Evolutionary conservation across 768 basidiomycete genomes (phyloP).

Genomic region (Phaffia tasmanica): DNA sequence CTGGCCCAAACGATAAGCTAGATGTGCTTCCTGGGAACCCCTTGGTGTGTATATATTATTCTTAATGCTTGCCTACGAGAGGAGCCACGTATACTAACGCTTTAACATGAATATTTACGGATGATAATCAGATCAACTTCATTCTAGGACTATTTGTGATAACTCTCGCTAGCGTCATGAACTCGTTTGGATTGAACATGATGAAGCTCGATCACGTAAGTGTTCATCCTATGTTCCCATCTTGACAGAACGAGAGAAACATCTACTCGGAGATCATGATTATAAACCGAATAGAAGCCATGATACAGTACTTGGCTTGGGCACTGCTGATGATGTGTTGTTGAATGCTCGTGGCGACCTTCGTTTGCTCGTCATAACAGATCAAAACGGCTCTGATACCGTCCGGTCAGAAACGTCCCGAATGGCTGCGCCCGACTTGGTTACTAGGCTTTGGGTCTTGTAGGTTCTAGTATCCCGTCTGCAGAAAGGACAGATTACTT

Average conservation of each 20-base stretch:
- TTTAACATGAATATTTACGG: no score
- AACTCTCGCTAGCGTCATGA: slow-evolving; percentile 9
- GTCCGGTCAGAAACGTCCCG: slow-evolving; percentile 1
- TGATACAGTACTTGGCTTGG: not conserved
- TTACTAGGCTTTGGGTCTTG: slow-evolving; percentile 13
- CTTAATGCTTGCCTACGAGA: no score
- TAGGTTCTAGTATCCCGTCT: not conserved
- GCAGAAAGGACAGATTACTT: not conserved
- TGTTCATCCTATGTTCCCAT: not conserved
- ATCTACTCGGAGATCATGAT: not conserved
- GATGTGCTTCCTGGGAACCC: no score
- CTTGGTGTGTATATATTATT: no score
- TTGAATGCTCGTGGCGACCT: not conserved
- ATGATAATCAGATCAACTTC: slow-evolving; percentile 18
- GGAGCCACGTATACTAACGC: no score
- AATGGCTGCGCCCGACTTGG: slow-evolving; percentile 21
- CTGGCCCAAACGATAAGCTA: no score
- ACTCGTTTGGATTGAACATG: slow-evolving; percentile 22
- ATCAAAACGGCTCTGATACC: slow-evolving; percentile 4
- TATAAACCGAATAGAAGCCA: no score
- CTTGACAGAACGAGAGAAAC: not conserved
- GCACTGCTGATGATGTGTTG: not conserved
- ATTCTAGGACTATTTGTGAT: slow-evolving; percentile 23
- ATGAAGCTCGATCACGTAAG: slow-evolving; percentile 18
- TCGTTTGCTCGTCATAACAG: not conserved